Conservation (phyloP, 768 basidiomycete genomes). For the Boletus insuetus region DNA sequence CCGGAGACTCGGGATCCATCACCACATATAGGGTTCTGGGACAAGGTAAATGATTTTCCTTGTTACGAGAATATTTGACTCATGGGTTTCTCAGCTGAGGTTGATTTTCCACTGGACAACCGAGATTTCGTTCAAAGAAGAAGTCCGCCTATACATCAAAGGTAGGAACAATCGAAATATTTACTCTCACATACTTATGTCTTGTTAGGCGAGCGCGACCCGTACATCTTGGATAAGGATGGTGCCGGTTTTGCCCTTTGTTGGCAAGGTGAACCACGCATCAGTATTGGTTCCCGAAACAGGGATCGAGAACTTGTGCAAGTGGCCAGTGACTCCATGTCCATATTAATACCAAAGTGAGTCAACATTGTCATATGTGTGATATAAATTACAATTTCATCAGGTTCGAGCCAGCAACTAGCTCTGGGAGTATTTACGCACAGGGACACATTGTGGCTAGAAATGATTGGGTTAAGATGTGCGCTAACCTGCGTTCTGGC, state of each 20-base stretch:
- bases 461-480: conserved; percentile 59
- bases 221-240: conserved; percentile 60
- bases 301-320: conserved; percentile 77
- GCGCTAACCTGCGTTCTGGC: conserved; percentile 81
- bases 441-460: conserved; percentile 21
- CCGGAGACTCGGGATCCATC: conserved; percentile 78
- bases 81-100: conserved; percentile 48
- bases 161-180: conserved; percentile 41
- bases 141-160: conserved; percentile 83
- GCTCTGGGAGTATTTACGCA: conserved; percentile 13
- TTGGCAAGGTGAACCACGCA: conserved; percentile 73
- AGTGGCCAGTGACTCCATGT: conserved; percentile 74
- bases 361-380: conserved; percentile 24
- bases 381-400: neutral
- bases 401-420: conserved; percentile 21
- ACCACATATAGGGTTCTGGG: conserved; percentile 89
- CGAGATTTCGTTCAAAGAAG: conserved; percentile 60
- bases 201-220: conserved; percentile 72
- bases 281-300: conserved; percentile 70
- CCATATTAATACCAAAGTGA: conserved; percentile 84
- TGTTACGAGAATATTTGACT: neutral
- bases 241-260: conserved; percentile 88
- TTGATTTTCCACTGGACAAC: conserved; percentile 84
- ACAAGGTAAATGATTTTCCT: conserved; percentile 60
- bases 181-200: conserved; percentile 6